Evolutionary conservation across 441 rosid genomes (phyloP).

Genomic region (Pelargonium citronellum): DNA sequence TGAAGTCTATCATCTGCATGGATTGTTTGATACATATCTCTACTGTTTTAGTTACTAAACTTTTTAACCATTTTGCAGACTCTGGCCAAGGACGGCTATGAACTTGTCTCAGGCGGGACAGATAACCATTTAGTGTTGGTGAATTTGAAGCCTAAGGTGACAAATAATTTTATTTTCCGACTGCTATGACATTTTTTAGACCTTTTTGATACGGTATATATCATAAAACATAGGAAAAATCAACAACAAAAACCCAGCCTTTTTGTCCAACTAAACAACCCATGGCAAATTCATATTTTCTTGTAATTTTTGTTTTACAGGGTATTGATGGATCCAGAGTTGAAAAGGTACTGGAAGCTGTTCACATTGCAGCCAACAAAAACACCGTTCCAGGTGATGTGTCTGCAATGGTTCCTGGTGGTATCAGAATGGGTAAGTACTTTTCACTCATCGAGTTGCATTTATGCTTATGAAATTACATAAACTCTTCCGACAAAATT

Average conservation of each 20-base stretch:
- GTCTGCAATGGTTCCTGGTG: constrained; percentile 33
- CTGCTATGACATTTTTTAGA: not conserved
- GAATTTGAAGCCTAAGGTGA: constrained; percentile 28
- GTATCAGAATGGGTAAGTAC: constrained; percentile 28
- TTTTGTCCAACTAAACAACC: not conserved
- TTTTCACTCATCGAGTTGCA: constrained; percentile 2
- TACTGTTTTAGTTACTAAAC: not conserved
- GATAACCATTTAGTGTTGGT: constrained; percentile 32
- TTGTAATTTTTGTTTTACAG: constrained; percentile 9
- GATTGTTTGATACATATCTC: not conserved
- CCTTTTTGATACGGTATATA: too few relatives aligned
- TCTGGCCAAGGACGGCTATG: constrained; percentile 21
- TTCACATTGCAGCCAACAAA: constrained; percentile 30
- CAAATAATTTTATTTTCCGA: not conserved
- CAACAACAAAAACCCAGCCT: not conserved
- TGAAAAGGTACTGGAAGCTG: constrained; percentile 30
- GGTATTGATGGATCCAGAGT: constrained; percentile 32
- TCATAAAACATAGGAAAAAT: not conserved
- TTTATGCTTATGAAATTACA: not conserved
- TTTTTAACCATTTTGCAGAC: constrained; percentile 19
- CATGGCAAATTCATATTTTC: not conserved
- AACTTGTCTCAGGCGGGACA: constrained; percentile 29
- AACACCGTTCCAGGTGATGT: constrained; percentile 32
- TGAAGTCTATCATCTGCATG: not conserved
- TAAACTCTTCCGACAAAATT: constrained; percentile 14